Base-by-base conservation (phyloP, 192 early-diverging fungal genomes). In the Glomus cerebriforme region DNA sequence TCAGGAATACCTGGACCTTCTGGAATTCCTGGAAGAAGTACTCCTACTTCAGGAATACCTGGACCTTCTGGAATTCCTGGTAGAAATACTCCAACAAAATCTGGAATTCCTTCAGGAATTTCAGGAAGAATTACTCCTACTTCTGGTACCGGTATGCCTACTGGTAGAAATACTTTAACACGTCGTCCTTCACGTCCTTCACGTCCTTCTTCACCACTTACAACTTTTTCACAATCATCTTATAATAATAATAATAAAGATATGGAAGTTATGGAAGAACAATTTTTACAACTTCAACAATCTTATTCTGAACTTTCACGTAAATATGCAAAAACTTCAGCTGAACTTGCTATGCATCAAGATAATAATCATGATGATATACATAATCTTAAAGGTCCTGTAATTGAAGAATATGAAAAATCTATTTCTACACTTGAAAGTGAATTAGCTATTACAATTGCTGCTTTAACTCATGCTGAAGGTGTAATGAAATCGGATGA, bases 321-420 rank as follows among this genome's bases (percentile, higher is more conserved):
- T 32, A 73, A 59, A 27, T 13, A 73, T 59, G 72, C 72, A 73
- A 73, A 73, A 12, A 49, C 32, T n/a, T 59, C 45, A 0, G 72
- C 72, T 34, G 72, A 73, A 59, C 37, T 73, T 24, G 72, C 72
- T 7, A 29, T 34, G 17, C 72, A 73, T 73, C 72, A 73, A 73
- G 72, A 73, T 59, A 73, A 73, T 59, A 73, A 73, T 59, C 24
- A 31, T 19, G 72, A 59, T 31, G 54, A 70, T 54, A 59, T 58
- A n/a, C 17, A 63, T 22, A 47, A 58, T 39, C n/a, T 34, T 13
- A 12, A 60, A 49, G 64, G 89, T 83, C 86, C 90, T 8, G 32
- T 35, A 37, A 37, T n/a, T 22, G 34, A 92, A 73, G 92, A 92
- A 64, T 92, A 92, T 81, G 91, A 92, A 77, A 87, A 85, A 58